Percentiles rank a stretch among this genome's conserved stretches.
phyloP scores from a whole-genome alignment of 192 early-diverging fungal genomes.

The Bifiguratus adelaidae region DNA sequence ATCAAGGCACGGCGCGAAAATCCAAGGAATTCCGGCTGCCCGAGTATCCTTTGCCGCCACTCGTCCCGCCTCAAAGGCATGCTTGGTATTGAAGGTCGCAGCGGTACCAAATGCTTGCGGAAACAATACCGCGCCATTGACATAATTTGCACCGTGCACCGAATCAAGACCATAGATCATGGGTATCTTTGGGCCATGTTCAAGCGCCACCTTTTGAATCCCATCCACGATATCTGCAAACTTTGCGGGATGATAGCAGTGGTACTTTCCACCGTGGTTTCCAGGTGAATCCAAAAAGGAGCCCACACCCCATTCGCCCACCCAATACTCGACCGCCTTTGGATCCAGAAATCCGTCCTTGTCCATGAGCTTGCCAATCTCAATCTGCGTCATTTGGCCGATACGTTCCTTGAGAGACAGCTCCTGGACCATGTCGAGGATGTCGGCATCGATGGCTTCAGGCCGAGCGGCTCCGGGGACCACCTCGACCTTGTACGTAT shows the following conservation, averaged over 20 bases:
- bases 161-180: slow-evolving; percentile 54
- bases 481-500: slow-evolving; percentile 6
- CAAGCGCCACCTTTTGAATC: slow-evolving; percentile 34
- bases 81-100: slow-evolving; percentile 34
- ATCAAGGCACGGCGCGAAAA: slow-evolving; percentile 44
- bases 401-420: slow-evolving; percentile 33
- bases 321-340: slow-evolving; percentile 32
- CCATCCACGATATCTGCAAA: too few relatives aligned
- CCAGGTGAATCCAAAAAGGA: slow-evolving; percentile 44
- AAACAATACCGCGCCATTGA: slow-evolving; percentile 24
- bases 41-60: slow-evolving; percentile 51
- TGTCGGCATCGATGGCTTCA: slow-evolving; percentile 39
- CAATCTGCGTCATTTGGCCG: slow-evolving; percentile 52
- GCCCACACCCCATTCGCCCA: slow-evolving; percentile 42
- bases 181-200: slow-evolving; percentile 27
- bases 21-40: slow-evolving; percentile 51
- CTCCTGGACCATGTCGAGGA: slow-evolving; percentile 16
- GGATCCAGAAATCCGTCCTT: slow-evolving; percentile 31
- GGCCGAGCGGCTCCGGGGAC: too few relatives aligned
- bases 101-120: slow-evolving; percentile 18
- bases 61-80: slow-evolving; percentile 36
- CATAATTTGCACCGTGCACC: slow-evolving; percentile 56
- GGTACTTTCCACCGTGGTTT: too few relatives aligned
- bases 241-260: too few relatives aligned
- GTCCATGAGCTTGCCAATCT: slow-evolving; percentile 40